Conservation (phyloP, 768 basidiomycete species). For the Ramaria sp. region DNA sequence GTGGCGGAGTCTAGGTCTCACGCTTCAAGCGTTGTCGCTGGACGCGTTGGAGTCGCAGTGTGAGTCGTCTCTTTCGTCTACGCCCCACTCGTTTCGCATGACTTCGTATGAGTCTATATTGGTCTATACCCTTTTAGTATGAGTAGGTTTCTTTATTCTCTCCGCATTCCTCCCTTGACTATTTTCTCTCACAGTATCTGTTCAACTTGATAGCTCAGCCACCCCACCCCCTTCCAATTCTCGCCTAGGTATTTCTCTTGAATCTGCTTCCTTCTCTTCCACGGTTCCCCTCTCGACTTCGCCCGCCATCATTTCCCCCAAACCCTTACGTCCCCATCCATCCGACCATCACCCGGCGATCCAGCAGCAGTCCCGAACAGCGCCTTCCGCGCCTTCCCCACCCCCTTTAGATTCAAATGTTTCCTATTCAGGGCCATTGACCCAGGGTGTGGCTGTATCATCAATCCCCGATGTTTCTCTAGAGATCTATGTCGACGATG, state of each 20-base stretch:
- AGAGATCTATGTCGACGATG: conserved; percentile 56
- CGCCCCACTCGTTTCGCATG: neutral
- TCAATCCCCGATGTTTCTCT: neutral
- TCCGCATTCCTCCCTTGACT: neutral
- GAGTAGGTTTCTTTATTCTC: neutral
- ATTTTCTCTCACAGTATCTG: neutral
- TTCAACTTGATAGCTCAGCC: neutral
- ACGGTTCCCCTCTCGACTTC: neutral
- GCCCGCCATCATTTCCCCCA: neutral
- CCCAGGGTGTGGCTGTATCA: neutral
- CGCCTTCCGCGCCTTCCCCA: neutral
- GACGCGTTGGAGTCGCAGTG: neutral
- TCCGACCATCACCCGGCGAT: neutral
- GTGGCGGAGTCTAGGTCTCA: neutral
- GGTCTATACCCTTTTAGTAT: neutral
- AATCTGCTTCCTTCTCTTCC: neutral
- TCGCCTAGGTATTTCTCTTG: neutral
- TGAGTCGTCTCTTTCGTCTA: neutral
- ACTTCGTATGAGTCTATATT: neutral
- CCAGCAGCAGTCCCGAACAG: neutral
- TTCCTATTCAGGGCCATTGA: neutral
- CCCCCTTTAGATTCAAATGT: neutral
- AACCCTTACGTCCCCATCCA: neutral
- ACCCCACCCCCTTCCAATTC: neutral
- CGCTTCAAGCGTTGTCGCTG: neutral